Percentiles rank a stretch among this genome's conserved stretches.
Conservation (phyloP, 2,329 filamentous ascomycete genomes). For the Monosporascus sp. region DNA sequence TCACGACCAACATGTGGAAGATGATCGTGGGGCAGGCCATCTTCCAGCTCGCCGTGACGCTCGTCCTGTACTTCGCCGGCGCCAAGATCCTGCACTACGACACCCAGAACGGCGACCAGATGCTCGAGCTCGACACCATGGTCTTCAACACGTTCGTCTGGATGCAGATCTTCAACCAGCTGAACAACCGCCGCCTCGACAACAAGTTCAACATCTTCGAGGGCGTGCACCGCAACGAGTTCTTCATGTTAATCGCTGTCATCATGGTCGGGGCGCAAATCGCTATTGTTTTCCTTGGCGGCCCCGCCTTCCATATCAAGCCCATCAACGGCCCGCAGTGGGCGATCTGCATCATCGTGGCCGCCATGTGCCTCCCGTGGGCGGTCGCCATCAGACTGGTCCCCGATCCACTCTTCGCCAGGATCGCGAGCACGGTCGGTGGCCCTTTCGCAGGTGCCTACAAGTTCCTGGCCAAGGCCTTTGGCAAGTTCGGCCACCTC, state of each 20-base stretch:
- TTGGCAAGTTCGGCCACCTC: conserved; percentile 12
- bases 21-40: conserved; percentile 60
- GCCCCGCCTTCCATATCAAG: conserved; percentile 47
- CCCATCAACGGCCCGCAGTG: conserved; percentile 46
- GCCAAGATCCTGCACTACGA: conserved; percentile 48
- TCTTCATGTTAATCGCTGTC: conserved; percentile 52
- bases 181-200: conserved; percentile 60
- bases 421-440: conserved; percentile 23
- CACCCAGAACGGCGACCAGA: conserved; percentile 32
- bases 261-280: conserved; percentile 55
- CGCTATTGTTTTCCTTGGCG: conserved; percentile 53
- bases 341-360: conserved; percentile 47
- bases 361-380: conserved; percentile 44
- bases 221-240: conserved; percentile 49
- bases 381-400: conserved; percentile 44
- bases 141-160: conserved; percentile 69
- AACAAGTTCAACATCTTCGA: conserved; percentile 59
- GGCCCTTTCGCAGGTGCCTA: conserved; percentile 25
- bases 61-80: conserved; percentile 58
- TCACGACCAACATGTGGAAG: conserved; percentile 66
- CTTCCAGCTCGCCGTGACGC: conserved; percentile 54
- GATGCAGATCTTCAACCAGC: conserved; percentile 69
- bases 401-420: conserved; percentile 39
- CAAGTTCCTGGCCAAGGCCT: conserved; percentile 11
- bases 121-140: conserved; percentile 48